Evolutionary conservation across 768 basidiomycete species (phyloP).

Genomic region (Tricholoma matsutake): DNA sequence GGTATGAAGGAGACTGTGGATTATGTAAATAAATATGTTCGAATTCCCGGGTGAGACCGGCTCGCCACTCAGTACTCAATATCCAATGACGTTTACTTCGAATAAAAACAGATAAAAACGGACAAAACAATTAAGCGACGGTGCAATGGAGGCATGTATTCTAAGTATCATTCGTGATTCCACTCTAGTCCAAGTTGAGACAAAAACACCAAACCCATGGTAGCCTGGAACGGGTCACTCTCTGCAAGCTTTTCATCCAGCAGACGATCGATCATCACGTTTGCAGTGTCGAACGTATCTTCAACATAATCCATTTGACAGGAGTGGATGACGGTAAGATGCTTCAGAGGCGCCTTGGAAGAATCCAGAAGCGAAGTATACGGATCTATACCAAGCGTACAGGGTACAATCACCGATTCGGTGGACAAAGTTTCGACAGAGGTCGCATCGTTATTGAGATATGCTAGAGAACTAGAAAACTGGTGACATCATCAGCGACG

Average conservation of each 20-base stretch:
- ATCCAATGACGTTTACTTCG: too few species aligned
- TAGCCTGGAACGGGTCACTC: slow-evolving; percentile 43
- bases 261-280: slow-evolving; percentile 28
- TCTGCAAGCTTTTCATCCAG: slow-evolving; percentile 31
- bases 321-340: slow-evolving; percentile 31
- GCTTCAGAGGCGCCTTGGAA: slow-evolving; percentile 28
- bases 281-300: slow-evolving; percentile 18
- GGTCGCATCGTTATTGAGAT: not conserved
- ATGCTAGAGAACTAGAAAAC: not conserved
- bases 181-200: slow-evolving; percentile 36
- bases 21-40: slow-evolving; percentile 6
- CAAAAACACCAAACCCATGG: slow-evolving; percentile 44
- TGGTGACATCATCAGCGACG: not conserved
- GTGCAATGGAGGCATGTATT: not conserved
- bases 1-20: slow-evolving; percentile 13
- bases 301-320: slow-evolving; percentile 17
- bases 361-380: slow-evolving; percentile 18
- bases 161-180: slow-evolving; percentile 16
- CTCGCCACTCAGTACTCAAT: slow-evolving; percentile 1
- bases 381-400: not conserved
- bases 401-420: not conserved
- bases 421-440: not conserved
- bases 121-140: too few species aligned
- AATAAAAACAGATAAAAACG: too few species aligned
- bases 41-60: slow-evolving; percentile 38